Evolutionary conservation across 2,329 filamentous ascomycete species (phyloP), one percentile per base, ranked within the genome.

Genomic region (Ceratocystis diversiconidia): DNA sequence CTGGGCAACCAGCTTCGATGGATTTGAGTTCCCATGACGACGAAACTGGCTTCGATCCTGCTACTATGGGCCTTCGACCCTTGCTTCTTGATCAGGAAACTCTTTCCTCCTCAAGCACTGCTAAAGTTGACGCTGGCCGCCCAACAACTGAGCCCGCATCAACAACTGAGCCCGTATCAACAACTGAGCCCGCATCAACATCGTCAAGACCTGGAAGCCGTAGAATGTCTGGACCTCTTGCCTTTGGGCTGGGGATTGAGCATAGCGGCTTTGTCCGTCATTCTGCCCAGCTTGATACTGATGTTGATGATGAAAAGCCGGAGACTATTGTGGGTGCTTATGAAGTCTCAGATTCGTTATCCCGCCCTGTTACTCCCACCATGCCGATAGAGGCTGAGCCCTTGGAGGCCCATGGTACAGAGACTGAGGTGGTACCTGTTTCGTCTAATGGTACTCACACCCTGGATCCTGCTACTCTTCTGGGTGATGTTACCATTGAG

Each of bases 231-330:
- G 32, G 43, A 3, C 30, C 57, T 59, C 72, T 75, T 52, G 71
- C 78, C 25, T 78, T 84, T n/a, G 65, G 61, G 17, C 61, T 64
- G 6, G 61, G 65, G 17, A 57, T 62, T 28, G 60, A 66, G 36
- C 12, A 62, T n/a, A 62, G 60, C 15, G 64, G 59, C n/a, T 43
- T 66, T 25, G 17, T 30, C 6, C 50, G 25, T 15, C 28, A 66
- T 15, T 41, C 52, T 25, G 65, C 30, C 6, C 50, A 63, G 12
- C 5, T 59, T 32, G 60, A 36, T 30, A 57, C 43, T 10, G 19
- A 61, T 46, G 41, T 41, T 30, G 36, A 25, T 3, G 28, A 28
- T 12, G 50, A 60, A 22, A 41, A 32, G 12, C 8, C 28, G 6
- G 36, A 3, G 28, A 52, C 28, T 25, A 17, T 48, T 32, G 25